phyloP scores from a whole-genome alignment of 139 green algal species.

The Nannochloris sp. region DNA sequence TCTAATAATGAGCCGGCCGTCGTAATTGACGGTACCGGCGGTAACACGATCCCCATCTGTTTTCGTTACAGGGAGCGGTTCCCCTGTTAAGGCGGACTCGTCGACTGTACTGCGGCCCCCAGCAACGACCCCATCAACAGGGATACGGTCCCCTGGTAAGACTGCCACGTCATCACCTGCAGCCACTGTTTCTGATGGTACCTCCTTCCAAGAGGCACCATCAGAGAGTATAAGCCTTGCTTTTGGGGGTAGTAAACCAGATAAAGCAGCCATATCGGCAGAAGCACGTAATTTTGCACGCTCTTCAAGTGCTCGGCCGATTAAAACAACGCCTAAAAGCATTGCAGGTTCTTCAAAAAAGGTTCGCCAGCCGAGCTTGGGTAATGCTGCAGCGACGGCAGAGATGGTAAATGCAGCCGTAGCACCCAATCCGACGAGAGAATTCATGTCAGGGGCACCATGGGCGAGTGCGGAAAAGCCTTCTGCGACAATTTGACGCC shows the following conservation, averaged over 20 bases:
- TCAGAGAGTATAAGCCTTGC: conserved; percentile 62
- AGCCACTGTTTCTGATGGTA: conserved; percentile 58
- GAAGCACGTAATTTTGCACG: conserved; percentile 83
- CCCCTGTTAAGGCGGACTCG: conserved; percentile 74
- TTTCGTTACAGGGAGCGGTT: conserved; percentile 76
- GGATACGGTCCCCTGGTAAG: conserved; percentile 76
- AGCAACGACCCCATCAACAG: conserved; percentile 73
- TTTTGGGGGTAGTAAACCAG: conserved; percentile 73
- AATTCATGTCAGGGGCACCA: conserved; percentile 94
- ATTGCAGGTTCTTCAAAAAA: conserved; percentile 99
- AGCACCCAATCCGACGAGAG: conserved; percentile 87
- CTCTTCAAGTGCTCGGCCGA: conserved; percentile 86
- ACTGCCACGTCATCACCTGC: conserved; percentile 65
- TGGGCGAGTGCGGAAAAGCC: conserved; percentile 53
- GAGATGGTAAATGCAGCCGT: conserved; percentile 75
- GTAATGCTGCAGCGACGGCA: conserved; percentile 63
- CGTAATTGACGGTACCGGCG: conserved; percentile 77
- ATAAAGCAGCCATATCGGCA: conserved; percentile 83
- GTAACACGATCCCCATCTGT: conserved; percentile 53
- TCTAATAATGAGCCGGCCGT: conserved; percentile 59
- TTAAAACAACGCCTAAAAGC: conserved; percentile 89
- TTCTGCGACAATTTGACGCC: conserved; percentile 62
- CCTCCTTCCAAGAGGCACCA: conserved; percentile 34
- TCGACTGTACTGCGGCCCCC: conserved; percentile 55
- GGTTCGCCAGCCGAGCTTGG: conserved; percentile 74